These are phyloP conservation scores for Colletotrichum echinochloae DNA, from an alignment of 2,329 filamentous ascomycete genomes.

Conservation along the genomic window DNA sequence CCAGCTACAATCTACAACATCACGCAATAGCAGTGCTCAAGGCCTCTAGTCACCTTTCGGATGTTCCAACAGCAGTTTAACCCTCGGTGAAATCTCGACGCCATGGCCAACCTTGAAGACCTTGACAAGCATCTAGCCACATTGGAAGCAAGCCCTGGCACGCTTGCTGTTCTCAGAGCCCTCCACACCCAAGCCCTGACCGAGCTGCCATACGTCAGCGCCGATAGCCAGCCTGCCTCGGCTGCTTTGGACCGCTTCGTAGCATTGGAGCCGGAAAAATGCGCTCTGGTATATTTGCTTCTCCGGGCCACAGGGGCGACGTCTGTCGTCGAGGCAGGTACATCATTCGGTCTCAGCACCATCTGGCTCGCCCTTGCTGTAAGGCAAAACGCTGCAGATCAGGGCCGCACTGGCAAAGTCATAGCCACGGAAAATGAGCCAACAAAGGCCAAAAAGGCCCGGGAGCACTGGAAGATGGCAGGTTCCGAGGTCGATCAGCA, in stretches of 20 bases:
- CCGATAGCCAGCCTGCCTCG: constrained; percentile 35
- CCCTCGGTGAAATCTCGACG: not conserved
- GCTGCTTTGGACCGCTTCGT: constrained; percentile 64
- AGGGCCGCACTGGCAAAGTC: constrained; percentile 54
- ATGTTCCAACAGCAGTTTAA: not conserved
- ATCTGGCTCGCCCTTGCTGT: constrained; percentile 72
- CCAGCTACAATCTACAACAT: not conserved
- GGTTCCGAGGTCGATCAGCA: constrained; percentile 60
- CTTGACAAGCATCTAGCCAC: constrained; percentile 49
- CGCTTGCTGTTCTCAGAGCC: constrained; percentile 46
- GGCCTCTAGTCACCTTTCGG: not conserved
- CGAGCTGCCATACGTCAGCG: constrained; percentile 48
- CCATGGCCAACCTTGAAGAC: not conserved
- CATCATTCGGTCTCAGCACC: constrained; percentile 71
- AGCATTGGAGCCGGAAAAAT: constrained; percentile 70
- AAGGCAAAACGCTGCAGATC: constrained; percentile 55
- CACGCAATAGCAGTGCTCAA: not conserved
- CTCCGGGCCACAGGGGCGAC: constrained; percentile 60
- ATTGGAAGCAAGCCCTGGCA: constrained; percentile 45
- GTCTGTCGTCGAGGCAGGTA: constrained; percentile 70
- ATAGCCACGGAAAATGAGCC: constrained; percentile 72
- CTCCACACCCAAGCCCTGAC: constrained; percentile 49
- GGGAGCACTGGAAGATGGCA: constrained; percentile 64
- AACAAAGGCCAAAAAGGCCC: constrained; percentile 63
- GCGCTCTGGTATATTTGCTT: constrained; percentile 66